Base-by-base conservation (phyloP, 805 yeast species). In the Metahyphopichia silvanorum region DNA sequence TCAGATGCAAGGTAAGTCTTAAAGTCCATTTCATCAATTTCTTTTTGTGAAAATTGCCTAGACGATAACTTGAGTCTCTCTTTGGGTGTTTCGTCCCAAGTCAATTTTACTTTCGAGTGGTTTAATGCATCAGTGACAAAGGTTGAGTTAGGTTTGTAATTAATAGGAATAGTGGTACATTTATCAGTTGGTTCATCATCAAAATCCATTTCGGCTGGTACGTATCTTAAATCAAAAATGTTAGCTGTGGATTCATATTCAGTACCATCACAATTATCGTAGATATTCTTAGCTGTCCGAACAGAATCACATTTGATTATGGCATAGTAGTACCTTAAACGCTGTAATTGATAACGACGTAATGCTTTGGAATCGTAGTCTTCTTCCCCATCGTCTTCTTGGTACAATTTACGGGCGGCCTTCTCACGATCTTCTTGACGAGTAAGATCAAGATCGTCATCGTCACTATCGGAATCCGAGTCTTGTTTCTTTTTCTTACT, bases 61-160 rank as follows among this genome's bases (percentile, higher is more conserved):
- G 83, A 73, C 1, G 96, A 75, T 33, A 89, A 57, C 37, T 82
- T 77, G 12, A 77, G 57, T 51, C 98, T 76, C 50, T 88, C 97
- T 37, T 79, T 82, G 5, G 98, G 98, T 0, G 98, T 94, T 63
- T 91, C 98, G 59, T 93, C 98, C 98, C 98, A 93, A 0, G 98
- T 89, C 44, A 93, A 70, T 57, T 86, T 89, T 31, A 93, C 98
- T 51, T 89, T 93, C 11, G 98, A 89, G 53, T 88, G 96, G 55
- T 93, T 96, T 38, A 93, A 69, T 0, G 98, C 98, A 61, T 86
- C 97, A 3, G 98, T 93, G 19, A 86, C 85, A 57, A 93, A 93
- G 7, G 72, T 68, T 2, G 67, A 51, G 33, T 69, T 69, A 13
- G 98, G 98, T 44, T 77, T 80, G 59, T 93, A 93, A 30, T 75